Evolutionary conservation across 2,329 filamentous ascomycete genomes (phyloP), one percentile per base, ranked within the genome.

Genomic region (Biscogniauxia marginata): DNA sequence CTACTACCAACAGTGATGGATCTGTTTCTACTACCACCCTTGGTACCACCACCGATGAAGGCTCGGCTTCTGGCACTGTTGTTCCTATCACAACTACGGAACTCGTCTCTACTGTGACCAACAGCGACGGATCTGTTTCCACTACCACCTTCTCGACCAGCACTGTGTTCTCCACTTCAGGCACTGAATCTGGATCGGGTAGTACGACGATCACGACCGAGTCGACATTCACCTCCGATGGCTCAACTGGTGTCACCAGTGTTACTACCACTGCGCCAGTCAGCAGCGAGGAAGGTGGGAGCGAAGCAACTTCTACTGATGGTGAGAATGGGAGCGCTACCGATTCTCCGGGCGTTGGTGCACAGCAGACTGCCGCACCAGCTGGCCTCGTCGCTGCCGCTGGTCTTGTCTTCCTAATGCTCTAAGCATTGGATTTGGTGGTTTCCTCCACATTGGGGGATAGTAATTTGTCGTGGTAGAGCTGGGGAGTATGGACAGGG

Each of bases 341-440:
- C 3, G 16, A n/a, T n/a, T n/a, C 19, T 22, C 46, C 50, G 2
- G 52, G 45, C 13, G 46, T 49, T 30, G 66, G 49, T 30, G 54
- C 62, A 25, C 60, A 63, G 49, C 65, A 63, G 45, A 71, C 69
- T 46, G 65, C 65, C 39, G 68, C 66, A 18, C 69, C 69, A 7
- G 58, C 59, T 18, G 68, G 67, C 34, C 49, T 71, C 39, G 54
- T 67, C 16, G 67, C 67, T 44, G 67, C 65, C 51, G 69, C 65
- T 23, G 69, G 68, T 54, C 50, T 71, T 49, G 69, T 62, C 48
- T 67, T 63, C 49, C 46, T 71, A 18, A 52, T 70, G 59, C 56
- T 70, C 19, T 71, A 67, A 63, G 21, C 44, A 30, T 23, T 18
- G n/a, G 20, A 48, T 39, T 39, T 6, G 18, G 21, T 3, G 16